Conservation (phyloP, 139 green algal species). For the Volvox africanus region DNA sequence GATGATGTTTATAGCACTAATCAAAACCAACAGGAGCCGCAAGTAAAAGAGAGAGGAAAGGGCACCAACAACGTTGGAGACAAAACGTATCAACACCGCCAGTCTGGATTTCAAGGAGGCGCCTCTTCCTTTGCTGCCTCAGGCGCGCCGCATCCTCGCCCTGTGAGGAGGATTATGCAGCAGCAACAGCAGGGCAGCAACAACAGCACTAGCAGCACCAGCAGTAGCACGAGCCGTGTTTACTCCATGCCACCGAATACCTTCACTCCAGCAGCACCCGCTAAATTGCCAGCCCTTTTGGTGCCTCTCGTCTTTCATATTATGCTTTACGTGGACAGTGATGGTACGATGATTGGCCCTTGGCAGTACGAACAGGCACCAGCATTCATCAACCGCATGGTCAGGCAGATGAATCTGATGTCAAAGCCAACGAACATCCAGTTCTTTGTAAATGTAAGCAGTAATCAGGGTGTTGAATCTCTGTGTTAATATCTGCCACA, state of each 20-base stretch:
- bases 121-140: too few species aligned
- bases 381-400: background rate
- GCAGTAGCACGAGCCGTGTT: background rate
- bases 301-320: conserved; percentile 28
- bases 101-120: too few species aligned
- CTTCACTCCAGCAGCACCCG: background rate
- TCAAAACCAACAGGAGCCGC: too few species aligned
- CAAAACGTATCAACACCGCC: too few species aligned
- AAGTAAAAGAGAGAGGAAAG: too few species aligned
- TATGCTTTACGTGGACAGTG: conserved; percentile 20
- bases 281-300: background rate
- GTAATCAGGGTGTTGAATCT: background rate
- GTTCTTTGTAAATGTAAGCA: conserved; percentile 29
- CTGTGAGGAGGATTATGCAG: too few species aligned
- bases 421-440: conserved; percentile 32
- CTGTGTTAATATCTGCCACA: too few species aligned
- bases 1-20: too few species aligned
- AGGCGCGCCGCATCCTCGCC: too few species aligned
- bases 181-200: background rate
- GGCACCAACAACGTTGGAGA: too few species aligned
- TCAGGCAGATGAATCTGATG: background rate
- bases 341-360: background rate
- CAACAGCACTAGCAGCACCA: background rate
- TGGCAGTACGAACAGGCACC: background rate
- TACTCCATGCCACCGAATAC: background rate